Conservation (phyloP, 805 yeast species). For the Myxozyma geophila region DNA sequence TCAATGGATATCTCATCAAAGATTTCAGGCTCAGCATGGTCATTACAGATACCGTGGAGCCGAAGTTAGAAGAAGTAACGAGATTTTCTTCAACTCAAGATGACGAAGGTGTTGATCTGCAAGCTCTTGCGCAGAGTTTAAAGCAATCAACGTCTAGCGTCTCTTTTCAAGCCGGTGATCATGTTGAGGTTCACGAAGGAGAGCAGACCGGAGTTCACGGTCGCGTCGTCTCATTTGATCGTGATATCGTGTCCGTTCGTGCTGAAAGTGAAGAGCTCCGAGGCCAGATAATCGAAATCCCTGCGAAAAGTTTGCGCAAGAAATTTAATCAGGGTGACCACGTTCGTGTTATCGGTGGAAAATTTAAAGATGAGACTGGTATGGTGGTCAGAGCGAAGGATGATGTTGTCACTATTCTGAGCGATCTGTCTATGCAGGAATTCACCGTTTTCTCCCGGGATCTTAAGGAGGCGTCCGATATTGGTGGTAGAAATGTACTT, state of each 20-base stretch:
- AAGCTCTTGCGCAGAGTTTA: conserved; percentile 83
- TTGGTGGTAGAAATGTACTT: conserved; percentile 62
- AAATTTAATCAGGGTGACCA: conserved; percentile 45
- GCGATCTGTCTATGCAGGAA: conserved; percentile 87
- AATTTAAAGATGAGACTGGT: conserved; percentile 92
- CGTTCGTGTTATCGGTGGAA: conserved; percentile 58
- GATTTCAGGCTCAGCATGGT: conserved; percentile 83
- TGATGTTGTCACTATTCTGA: conserved; percentile 85
- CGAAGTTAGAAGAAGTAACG: conserved; percentile 82
- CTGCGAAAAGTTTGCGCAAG: conserved; percentile 79
- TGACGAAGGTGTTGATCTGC: conserved; percentile 86
- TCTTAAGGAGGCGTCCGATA: conserved; percentile 87
- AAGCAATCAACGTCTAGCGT: conserved; percentile 62
- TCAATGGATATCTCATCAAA: conserved; percentile 83
- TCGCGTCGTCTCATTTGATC: conserved; percentile 68
- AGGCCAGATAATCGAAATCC: conserved; percentile 74
- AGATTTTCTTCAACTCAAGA: conserved; percentile 67
- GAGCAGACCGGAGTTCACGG: conserved; percentile 92
- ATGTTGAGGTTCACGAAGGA: conserved; percentile 88
- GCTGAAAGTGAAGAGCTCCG: conserved; percentile 53
- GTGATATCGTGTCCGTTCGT: conserved; percentile 61
- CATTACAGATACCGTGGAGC: conserved; percentile 78
- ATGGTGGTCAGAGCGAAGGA: conserved; percentile 80
- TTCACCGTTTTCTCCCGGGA: conserved; percentile 92
- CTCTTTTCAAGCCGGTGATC: conserved; percentile 88